A percentile compares a stretch with the other conserved stretches of the same genome.
Evolutionary conservation across 2,329 filamentous ascomycete genomes (phyloP).

Genomic region (Lecanicillium sp.): DNA sequence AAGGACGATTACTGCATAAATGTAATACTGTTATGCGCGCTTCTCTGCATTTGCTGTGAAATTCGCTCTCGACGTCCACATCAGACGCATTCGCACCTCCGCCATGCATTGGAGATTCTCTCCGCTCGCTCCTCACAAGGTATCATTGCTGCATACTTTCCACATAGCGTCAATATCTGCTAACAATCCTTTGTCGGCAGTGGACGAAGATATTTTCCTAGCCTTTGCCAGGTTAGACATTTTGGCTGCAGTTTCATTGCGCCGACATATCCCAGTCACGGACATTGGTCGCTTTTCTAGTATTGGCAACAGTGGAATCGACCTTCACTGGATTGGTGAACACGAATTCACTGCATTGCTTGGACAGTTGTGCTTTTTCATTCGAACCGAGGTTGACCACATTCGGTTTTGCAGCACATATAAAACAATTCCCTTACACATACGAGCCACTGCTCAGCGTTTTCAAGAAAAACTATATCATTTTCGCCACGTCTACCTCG

Average conservation of each 20-base stretch:
- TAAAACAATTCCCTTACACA: neutral
- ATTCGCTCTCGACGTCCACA: slow-evolving; percentile 2
- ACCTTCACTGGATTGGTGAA: neutral
- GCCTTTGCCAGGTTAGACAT: slow-evolving; percentile 7
- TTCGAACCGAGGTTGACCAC: neutral
- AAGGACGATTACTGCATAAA: neutral
- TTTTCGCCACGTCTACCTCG: too few relatives aligned
- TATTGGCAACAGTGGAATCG: neutral
- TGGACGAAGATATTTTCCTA: slow-evolving; percentile 6
- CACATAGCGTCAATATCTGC: neutral
- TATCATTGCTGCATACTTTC: neutral
- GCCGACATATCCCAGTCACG: neutral
- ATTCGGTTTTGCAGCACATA: neutral
- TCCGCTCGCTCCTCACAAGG: neutral
- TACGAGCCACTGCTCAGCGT: too few relatives aligned
- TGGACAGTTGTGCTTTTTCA: too few relatives aligned
- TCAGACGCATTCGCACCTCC: slow-evolving; percentile 8
- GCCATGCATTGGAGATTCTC: slow-evolving; percentile 4
- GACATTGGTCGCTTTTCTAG: neutral
- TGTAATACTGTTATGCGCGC: slow-evolving; percentile 3
- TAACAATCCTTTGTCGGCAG: neutral
- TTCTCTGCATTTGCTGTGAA: slow-evolving; percentile 10
- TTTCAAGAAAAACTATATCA: too few relatives aligned
- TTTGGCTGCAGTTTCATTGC: slow-evolving; percentile 3
- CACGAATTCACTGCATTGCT: neutral